These are phyloP conservation scores for Rhododendron simsii DNA, from an alignment of 148 eudicot genomes.

Conservation along the genomic window DNA sequence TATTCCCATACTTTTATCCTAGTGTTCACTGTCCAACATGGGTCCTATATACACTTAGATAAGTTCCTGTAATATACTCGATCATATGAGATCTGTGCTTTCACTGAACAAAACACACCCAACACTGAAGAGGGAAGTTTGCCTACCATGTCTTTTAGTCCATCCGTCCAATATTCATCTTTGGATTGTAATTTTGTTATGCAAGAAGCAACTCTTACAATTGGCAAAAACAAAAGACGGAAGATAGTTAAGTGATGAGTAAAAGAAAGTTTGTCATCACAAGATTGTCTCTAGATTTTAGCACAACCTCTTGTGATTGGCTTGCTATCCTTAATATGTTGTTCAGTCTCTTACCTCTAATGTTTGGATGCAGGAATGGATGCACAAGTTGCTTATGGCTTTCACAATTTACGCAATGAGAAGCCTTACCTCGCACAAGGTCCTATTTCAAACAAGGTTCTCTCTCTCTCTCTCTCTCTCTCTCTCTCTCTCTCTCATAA, in stretches of 20 bases:
- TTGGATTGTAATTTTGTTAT: neutral
- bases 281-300: neutral
- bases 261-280: neutral
- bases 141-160: neutral
- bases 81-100: neutral
- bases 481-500: neutral
- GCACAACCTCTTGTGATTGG: neutral
- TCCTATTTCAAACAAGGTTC: constrained; percentile 80
- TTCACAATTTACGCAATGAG: constrained; percentile 80
- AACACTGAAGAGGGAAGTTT: neutral
- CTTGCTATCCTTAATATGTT: neutral
- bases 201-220: neutral
- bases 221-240: neutral
- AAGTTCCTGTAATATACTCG: neutral
- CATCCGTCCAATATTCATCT: neutral
- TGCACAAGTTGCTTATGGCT: constrained; percentile 91
- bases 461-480: too few relatives aligned
- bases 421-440: constrained; percentile 94
- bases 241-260: neutral
- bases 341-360: neutral
- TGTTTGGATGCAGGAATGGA: constrained; percentile 65
- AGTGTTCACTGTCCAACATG: neutral
- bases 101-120: neutral
- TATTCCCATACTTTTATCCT: neutral
- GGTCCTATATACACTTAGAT: neutral